Evolutionary conservation across 768 basidiomycete genomes (phyloP), one percentile per base, ranked within the genome.

Genomic region (Amanita fuliginea): DNA sequence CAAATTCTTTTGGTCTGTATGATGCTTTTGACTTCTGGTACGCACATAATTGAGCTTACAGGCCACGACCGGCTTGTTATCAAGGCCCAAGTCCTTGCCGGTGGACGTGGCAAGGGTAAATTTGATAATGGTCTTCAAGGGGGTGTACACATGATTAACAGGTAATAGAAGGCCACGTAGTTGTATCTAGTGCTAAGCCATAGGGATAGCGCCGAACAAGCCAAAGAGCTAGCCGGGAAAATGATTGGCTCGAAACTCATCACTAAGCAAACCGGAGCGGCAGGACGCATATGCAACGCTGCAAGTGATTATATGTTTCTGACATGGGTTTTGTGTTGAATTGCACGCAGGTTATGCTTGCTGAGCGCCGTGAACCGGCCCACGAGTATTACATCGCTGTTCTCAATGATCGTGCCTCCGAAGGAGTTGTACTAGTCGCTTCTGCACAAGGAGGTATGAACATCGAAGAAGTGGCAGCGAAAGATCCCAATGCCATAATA

Each of bases 321-420:
- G 30, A 47, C 33, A 11, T 21, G 13, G 19, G 22, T 4, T 40
- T 30, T 26, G 35, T 7, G 51, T 42, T 49, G 19, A 37, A 4
- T 26, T 26, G 8, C 49, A 16, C 6, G 22, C 50, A 94, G 92
- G 86, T 99, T 62, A 99, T 99, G 96, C 77, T 99, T 42, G 96
- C 96, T 11, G 93, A 98, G 69, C 85, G 90, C 56, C 83, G 92
- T 54, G 80, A 87, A 53, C 90, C 96, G 30, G 77, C 81, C 36
- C 96, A 99, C 64, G 96, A 99, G 65, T 98, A 98, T 75, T 99
- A 99, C 61, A 86, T 94, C 45, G 96, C 96, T 11, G 80, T 98
- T 28, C 78, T 99, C 48, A 97, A 97, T 61, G 96, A 99, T 74
- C 89, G 96, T 56, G 79, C 77, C 11, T 72, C 84, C 5, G 83